Percentiles rank a stretch among this genome's conserved stretches.
phyloP scores from a whole-genome alignment of 208 protist species.

The Zelonia costaricensis region DNA sequence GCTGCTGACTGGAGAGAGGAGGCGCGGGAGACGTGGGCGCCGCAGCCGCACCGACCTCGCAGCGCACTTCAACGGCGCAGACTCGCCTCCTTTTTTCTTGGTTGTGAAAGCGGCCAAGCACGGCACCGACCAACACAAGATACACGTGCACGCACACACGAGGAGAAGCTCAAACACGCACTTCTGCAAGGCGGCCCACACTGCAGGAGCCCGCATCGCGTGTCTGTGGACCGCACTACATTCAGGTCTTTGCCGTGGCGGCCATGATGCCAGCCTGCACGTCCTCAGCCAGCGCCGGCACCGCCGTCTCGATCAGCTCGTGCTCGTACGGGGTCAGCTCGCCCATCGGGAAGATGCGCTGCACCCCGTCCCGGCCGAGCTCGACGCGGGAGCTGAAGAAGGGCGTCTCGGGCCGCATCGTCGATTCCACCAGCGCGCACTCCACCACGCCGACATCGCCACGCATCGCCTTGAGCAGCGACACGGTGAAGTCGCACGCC shows the following conservation, averaged over 20 bases:
- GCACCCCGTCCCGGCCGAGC: slow-evolving; percentile 82
- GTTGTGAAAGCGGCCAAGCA: no score
- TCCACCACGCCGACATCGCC: slow-evolving; percentile 82
- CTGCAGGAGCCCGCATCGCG: no score
- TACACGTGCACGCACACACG: not conserved
- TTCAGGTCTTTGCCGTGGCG: slow-evolving; percentile 15
- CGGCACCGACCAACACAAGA: no score
- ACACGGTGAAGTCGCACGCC: slow-evolving; percentile 61
- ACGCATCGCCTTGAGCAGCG: slow-evolving; percentile 73
- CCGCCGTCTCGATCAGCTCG: slow-evolving; percentile 72
- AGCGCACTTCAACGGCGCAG: no score
- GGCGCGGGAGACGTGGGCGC: no score
- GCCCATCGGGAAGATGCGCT: slow-evolving; percentile 62
- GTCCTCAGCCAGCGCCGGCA: slow-evolving; percentile 75
- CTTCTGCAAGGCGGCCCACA: not conserved
- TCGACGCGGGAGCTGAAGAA: slow-evolving; percentile 88
- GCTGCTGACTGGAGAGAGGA: no score
- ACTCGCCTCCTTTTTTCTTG: no score
- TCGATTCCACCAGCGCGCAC: slow-evolving; percentile 79
- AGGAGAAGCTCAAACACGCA: not conserved
- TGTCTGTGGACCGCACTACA: no score
- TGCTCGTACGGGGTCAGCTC: slow-evolving; percentile 60
- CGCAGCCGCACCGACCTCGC: no score
- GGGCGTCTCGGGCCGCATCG: slow-evolving; percentile 54
- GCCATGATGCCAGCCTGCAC: slow-evolving; percentile 75